Evolutionary conservation across 495 filamentous ascomycete species (phyloP), one percentile per base, ranked within the genome.

Genomic region (Penicillium robsamsonii): DNA sequence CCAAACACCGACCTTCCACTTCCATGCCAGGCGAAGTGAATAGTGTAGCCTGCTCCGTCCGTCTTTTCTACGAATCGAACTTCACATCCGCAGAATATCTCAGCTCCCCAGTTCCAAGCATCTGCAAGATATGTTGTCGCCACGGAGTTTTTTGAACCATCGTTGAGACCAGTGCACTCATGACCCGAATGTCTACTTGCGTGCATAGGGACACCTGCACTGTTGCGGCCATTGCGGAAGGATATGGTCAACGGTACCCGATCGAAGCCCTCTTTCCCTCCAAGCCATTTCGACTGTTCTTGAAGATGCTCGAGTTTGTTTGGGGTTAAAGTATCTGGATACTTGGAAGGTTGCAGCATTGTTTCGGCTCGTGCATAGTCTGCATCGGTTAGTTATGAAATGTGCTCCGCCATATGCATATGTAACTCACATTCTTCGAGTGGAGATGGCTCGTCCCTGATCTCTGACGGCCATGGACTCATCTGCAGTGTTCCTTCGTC

Each of bases 51-150:
- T 3, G 71, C 69, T 31, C 73, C 66, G 6, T 73, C 61, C 11
- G 74, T 71, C 55, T 83, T 78, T 49, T 83, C 79, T 61, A 90
- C 75, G 59, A 87, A 83, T 53, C 83, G 75, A 33, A 88, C 84
- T 67, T 88, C 86, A 53, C 84, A 87, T 59, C 86, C 79, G 60
- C 86, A 89, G 61, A 90, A 90, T 61, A 89, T 82, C 61, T 89
- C 84, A 31, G 86, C 84, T 20, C 84, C 87, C 83, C 84, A 86
- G 65, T 88, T 86, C 87, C 85, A 89, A 22, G 86, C 84, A 66
- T 90, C 86, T n/a, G 80, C 75, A 6, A 88, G 68, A 57, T 87
- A 88, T 3, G 82, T 89, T 41, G 87, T 82, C 4, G 87, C 70
- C 3, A 82, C 83, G 13, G 79, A 84, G 22, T 76, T 84, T 66